Evolutionary conservation across 1,284 basidiomycete species (phyloP).

Genomic region (Sanghuangporus weigelae): DNA sequence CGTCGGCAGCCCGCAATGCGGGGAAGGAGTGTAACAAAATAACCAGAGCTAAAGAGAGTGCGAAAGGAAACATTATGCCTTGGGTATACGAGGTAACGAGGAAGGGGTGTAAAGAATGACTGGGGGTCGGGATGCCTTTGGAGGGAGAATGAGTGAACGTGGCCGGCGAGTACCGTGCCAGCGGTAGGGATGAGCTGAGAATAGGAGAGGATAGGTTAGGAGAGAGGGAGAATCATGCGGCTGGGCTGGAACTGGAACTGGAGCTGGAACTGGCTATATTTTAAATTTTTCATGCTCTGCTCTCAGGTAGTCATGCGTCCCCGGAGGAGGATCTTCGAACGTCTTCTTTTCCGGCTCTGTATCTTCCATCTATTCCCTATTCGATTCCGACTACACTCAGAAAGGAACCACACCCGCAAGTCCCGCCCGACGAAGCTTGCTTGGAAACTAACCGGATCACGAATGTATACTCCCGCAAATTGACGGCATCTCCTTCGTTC

Average conservation of each 20-base stretch:
- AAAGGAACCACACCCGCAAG: neutral
- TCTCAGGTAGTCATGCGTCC: neutral
- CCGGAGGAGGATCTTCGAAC: neutral
- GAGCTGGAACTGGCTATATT: neutral
- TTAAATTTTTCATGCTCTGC: neutral
- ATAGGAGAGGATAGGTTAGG: neutral
- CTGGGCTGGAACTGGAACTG: no score
- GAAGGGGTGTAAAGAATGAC: slow-evolving; percentile 7
- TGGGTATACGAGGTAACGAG: slow-evolving; percentile 1
- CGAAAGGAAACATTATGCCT: neutral
- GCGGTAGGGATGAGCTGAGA: slow-evolving; percentile 21
- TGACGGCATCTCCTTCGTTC: neutral
- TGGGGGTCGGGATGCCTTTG: neutral
- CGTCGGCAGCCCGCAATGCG: slow-evolving; percentile 28
- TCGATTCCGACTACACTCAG: neutral
- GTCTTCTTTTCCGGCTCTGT: neutral
- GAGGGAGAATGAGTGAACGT: neutral
- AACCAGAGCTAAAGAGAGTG: slow-evolving; percentile 10
- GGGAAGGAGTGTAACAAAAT: neutral
- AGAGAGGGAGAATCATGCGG: neutral
- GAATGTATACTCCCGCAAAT: neutral
- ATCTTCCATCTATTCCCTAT: neutral
- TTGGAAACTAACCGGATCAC: neutral
- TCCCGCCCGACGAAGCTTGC: neutral
- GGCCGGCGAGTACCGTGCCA: neutral